Evolutionary conservation across 129 eudicot genomes (phyloP), one percentile per base, ranked within the genome.

Genomic region (Smallanthus sonchifolius): DNA sequence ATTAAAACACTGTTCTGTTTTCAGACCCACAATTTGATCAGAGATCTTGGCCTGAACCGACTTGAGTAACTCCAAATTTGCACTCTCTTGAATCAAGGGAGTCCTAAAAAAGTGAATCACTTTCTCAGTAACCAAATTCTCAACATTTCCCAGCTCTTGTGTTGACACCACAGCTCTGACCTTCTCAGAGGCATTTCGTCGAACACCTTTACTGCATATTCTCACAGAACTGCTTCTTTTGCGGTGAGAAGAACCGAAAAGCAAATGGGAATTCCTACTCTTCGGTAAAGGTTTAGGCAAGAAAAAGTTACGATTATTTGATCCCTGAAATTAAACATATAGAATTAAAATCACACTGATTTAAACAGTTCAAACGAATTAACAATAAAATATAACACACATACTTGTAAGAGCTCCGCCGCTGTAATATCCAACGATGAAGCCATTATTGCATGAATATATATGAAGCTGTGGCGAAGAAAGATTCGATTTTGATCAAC

Each of bases 1-100:
- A 70, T 90, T 93, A 65, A 83, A 93, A 76, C 97, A 93, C 67
- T 93, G 97, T 56, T 93, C 98, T 0, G 96, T 93, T 68, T 83
- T 83, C 82, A 93, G 55, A 37, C 91, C 98, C 7, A 85, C 73
- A 10, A 93, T 85, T 49, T 86, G 91, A 34, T 69, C 85, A 0
- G 98, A 90, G 4, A 93, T 68, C 74, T 90, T 93, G 2, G 87
- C 64, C 75, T 88, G 98, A 80, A 88, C 77, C 16, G 77, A 74
- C 72, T 80, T 88, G 4, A 93, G 87, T 9, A 93, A 82, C 80
- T 93, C 97, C 49, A 79, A 77, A 20, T 78, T 76, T 2, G 92
- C 97, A 76, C 85, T 88, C 24, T 88, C 98, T 75, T 86, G 98
- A 34, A 93, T 66, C 37, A 93, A 77, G 0, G 98, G 98, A 70